Percentiles rank a stretch among this genome's conserved stretches.
These are phyloP conservation scores for Heracleum sosnowskyi DNA, from an alignment of 129 eudicot genomes.

Conservation along the genomic window DNA sequence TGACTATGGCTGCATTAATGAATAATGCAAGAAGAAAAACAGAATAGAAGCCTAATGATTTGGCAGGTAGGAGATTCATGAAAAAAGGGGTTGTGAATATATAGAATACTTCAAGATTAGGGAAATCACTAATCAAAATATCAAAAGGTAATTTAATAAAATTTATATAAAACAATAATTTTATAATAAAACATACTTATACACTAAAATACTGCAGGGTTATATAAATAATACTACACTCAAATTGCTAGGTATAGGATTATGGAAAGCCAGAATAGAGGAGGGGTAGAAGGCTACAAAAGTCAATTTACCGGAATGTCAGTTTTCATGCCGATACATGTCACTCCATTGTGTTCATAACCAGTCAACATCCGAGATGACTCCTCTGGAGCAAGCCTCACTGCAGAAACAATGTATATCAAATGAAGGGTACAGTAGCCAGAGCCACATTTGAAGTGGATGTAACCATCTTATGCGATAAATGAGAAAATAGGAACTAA, in stretches of 20 bases:
- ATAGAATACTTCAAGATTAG: not conserved
- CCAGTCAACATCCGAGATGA: slow-evolving; percentile 65
- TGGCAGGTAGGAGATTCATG: not conserved
- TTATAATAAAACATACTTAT: not conserved
- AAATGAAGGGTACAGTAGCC: not conserved
- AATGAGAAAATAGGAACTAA: not conserved
- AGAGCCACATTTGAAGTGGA: not conserved
- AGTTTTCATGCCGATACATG: slow-evolving; percentile 95
- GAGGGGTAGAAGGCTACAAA: not conserved
- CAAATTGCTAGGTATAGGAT: not conserved
- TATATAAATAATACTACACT: not conserved
- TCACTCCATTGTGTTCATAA: slow-evolving; percentile 87
- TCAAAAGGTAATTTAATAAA: not conserved
- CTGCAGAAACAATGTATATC: slow-evolving; percentile 37
- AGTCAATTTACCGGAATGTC: slow-evolving; percentile 72
- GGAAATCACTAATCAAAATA: not conserved
- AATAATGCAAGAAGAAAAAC: not conserved
- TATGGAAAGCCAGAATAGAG: not conserved
- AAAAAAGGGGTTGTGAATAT: not conserved
- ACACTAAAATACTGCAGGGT: not conserved
- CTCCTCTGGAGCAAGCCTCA: slow-evolving; percentile 99
- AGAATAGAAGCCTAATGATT: not conserved
- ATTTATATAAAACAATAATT: no score
- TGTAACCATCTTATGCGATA: not conserved
- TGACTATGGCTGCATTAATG: not conserved